Conservation (phyloP, 208 protist species). For the Wallacemonas sp. region DNA sequence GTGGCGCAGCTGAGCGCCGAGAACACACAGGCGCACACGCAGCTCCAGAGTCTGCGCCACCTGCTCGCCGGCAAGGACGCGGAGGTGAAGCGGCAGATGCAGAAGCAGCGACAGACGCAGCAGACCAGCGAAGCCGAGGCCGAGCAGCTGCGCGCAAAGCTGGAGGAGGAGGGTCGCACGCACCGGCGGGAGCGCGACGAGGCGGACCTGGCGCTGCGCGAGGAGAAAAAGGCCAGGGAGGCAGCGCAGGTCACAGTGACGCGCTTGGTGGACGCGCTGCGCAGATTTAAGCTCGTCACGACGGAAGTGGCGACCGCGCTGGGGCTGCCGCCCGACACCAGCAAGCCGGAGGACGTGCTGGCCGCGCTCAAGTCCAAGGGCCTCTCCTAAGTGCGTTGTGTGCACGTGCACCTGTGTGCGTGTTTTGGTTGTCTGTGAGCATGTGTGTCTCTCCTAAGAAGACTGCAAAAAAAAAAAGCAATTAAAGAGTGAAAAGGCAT, state of each 20-base stretch:
- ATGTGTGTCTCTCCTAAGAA: background rate
- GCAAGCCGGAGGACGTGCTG: conserved; percentile 56
- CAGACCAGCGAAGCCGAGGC: conserved; percentile 41
- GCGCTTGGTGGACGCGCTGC: conserved; percentile 42
- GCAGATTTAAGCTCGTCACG: background rate
- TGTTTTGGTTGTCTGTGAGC: no score
- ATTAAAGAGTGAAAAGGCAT: background rate
- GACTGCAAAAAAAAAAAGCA: background rate
- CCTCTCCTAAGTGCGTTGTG: conserved; percentile 2
- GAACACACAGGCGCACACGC: conserved; percentile 22
- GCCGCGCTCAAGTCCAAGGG: conserved; percentile 26
- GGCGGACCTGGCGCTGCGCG: conserved; percentile 29
- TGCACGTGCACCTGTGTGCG: no score
- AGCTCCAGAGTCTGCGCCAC: conserved; percentile 58
- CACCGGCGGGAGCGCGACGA: conserved; percentile 44
- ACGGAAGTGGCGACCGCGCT: conserved; percentile 28
- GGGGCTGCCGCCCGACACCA: conserved; percentile 19
- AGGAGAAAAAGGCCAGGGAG: conserved; percentile 39
- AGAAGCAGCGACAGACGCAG: conserved; percentile 44
- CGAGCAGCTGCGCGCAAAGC: conserved; percentile 50
- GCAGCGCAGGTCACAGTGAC: conserved; percentile 54
- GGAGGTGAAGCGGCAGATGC: conserved; percentile 48
- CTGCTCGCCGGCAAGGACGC: conserved; percentile 62
- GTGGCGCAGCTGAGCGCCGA: conserved; percentile 37
- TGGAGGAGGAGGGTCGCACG: conserved; percentile 47